phyloP scores from a whole-genome alignment of 352 stramenopile genomes.

The Aphanomyces stellatus region DNA sequence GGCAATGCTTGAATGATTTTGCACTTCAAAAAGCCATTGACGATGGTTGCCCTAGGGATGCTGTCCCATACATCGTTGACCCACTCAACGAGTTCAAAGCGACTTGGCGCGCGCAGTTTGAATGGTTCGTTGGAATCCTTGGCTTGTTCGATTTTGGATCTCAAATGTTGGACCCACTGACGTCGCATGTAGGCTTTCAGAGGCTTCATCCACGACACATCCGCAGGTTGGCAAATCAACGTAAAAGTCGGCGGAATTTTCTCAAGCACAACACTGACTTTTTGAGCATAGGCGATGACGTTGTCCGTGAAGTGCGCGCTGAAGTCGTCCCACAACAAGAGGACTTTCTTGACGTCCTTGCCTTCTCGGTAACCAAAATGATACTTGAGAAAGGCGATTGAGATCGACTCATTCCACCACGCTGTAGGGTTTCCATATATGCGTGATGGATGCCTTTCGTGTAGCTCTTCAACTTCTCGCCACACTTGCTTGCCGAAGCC shows the following conservation, averaged over 20 bases:
- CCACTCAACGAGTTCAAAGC: background rate
- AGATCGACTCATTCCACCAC: constrained; percentile 26
- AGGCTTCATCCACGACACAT: constrained; percentile 24
- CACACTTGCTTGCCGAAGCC: constrained; percentile 24
- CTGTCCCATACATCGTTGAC: background rate
- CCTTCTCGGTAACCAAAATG: constrained; percentile 23
- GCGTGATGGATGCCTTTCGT: background rate
- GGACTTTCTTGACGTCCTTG: constrained; percentile 7
- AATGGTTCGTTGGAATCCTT: background rate
- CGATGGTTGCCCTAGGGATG: background rate
- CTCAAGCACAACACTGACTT: constrained; percentile 24
- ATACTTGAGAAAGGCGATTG: constrained; percentile 23
- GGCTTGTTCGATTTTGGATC: background rate
- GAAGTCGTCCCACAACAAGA: constrained; percentile 28
- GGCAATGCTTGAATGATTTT: too few species aligned
- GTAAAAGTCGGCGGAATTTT: constrained; percentile 17
- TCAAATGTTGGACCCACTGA: background rate
- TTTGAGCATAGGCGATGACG: constrained; percentile 20
- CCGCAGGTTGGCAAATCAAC: constrained; percentile 23
- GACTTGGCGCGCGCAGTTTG: background rate
- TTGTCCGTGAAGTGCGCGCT: constrained; percentile 27
- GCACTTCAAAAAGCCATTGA: background rate
- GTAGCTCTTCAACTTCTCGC: constrained; percentile 18
- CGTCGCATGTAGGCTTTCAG: constrained; percentile 15
- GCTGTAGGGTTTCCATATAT: constrained; percentile 24